These are phyloP conservation scores for Chlorella sp. DNA, from an alignment of 139 green algal species.

Conservation along the genomic window DNA sequence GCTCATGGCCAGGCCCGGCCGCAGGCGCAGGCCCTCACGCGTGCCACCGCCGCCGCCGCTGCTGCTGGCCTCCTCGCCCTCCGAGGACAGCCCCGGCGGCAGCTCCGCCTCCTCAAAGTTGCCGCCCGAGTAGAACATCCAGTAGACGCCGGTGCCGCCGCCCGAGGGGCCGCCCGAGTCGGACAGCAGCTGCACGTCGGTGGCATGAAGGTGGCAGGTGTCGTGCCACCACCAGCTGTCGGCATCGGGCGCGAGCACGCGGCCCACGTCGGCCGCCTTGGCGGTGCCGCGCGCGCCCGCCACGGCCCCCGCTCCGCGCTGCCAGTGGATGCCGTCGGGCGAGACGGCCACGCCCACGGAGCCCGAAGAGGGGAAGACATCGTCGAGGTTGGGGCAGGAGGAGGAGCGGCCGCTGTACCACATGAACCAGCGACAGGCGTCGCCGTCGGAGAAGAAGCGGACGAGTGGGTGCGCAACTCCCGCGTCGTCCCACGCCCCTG, in stretches of 20 bases:
- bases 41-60: slow-evolving; percentile 1
- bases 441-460: slow-evolving; percentile 78
- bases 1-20: slow-evolving; percentile 85
- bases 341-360: slow-evolving; percentile 70
- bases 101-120: slow-evolving; percentile 63
- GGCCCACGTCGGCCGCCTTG: slow-evolving; percentile 63
- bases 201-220: slow-evolving; percentile 77
- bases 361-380: slow-evolving; percentile 58
- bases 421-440: slow-evolving; percentile 88
- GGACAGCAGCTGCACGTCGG: slow-evolving; percentile 87
- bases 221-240: slow-evolving; percentile 94
- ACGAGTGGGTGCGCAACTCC: slow-evolving; percentile 76
- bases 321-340: slow-evolving; percentile 73
- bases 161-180: slow-evolving; percentile 55
- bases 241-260: slow-evolving; percentile 64
- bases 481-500: slow-evolving; percentile 73
- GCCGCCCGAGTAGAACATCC: slow-evolving; percentile 94
- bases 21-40: slow-evolving; percentile 71
- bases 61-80: not conserved
- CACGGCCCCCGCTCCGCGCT: slow-evolving; percentile 49
- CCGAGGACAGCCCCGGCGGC: slow-evolving; percentile 38
- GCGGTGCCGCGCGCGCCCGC: slow-evolving; percentile 47
- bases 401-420: slow-evolving; percentile 77
- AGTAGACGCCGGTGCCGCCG: slow-evolving; percentile 84
- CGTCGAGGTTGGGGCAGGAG: slow-evolving; percentile 39